Evolutionary conservation across 331 rosid species (phyloP).

Genomic region (Phaseolus coccineus): DNA sequence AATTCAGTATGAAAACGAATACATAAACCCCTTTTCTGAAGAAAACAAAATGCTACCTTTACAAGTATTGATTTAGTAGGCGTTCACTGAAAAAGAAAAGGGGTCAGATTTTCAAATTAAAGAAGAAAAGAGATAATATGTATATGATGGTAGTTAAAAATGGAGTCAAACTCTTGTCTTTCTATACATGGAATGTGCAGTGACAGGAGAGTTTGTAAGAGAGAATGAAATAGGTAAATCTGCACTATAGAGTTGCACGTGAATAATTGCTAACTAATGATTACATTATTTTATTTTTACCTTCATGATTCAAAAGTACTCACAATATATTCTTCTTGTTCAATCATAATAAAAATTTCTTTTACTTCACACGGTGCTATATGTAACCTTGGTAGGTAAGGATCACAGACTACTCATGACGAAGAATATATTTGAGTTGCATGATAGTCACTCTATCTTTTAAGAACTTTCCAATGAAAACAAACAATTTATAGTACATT

Average conservation of each 20-base stretch:
- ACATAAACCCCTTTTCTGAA: neutral
- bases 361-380: too few species aligned
- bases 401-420: too few species aligned
- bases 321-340: too few species aligned
- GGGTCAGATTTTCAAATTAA: neutral
- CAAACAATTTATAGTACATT: too few species aligned
- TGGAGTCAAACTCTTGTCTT: neutral
- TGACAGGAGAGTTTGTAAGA: too few species aligned
- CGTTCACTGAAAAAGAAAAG: neutral
- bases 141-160: neutral
- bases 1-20: conserved; percentile 27
- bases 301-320: neutral
- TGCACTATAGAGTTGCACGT: neutral
- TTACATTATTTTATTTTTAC: too few species aligned
- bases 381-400: too few species aligned
- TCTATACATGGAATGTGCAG: neutral
- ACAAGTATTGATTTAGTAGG: neutral
- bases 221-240: neutral
- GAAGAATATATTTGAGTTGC: too few species aligned
- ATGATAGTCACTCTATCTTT: too few species aligned
- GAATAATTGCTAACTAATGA: neutral
- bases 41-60: neutral
- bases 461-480: too few species aligned
- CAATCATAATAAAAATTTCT: too few species aligned
- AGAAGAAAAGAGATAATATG: neutral